A percentile compares a stretch with the other conserved stretches of the same genome.
These are phyloP conservation scores for Microsporum audouinii DNA, from an alignment of 2,329 filamentous ascomycete species.

Conservation along the genomic window DNA sequence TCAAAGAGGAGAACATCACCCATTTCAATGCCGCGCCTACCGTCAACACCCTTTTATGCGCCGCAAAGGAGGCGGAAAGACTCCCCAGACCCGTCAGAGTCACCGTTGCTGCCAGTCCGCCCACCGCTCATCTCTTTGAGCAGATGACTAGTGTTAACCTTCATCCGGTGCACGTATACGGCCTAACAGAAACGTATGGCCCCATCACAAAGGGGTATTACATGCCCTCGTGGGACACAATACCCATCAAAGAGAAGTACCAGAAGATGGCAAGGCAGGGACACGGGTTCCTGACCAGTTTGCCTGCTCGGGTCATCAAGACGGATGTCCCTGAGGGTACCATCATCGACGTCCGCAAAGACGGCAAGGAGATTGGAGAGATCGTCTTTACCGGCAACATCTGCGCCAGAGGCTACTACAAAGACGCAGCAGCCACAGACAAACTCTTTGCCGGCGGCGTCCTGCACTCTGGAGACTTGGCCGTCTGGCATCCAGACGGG, in stretches of 20 bases:
- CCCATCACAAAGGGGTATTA: conserved; percentile 91
- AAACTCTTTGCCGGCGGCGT: conserved; percentile 82
- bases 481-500: conserved; percentile 85
- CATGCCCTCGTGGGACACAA: conserved; percentile 68
- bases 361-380: conserved; percentile 69
- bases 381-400: conserved; percentile 87
- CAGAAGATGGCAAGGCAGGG: conserved; percentile 87
- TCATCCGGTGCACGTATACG: conserved; percentile 86
- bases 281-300: conserved; percentile 74
- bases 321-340: conserved; percentile 56
- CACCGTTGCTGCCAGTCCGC: conserved; percentile 85
- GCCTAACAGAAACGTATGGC: conserved; percentile 77
- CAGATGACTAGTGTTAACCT: conserved; percentile 84
- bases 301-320: conserved; percentile 74
- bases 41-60: conserved; percentile 86
- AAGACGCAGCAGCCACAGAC: conserved; percentile 70
- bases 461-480: conserved; percentile 80
- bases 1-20: conserved; percentile 78
- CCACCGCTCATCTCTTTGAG: conserved; percentile 80
- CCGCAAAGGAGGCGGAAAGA: conserved; percentile 59
- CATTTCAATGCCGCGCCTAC: conserved; percentile 96
- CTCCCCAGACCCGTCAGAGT: conserved; percentile 65
- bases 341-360: conserved; percentile 54
- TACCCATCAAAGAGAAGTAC: conserved; percentile 67
- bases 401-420: conserved; percentile 83